phyloP scores from a whole-genome alignment of 1,284 basidiomycete species.

The Ustilago hordei region DNA sequence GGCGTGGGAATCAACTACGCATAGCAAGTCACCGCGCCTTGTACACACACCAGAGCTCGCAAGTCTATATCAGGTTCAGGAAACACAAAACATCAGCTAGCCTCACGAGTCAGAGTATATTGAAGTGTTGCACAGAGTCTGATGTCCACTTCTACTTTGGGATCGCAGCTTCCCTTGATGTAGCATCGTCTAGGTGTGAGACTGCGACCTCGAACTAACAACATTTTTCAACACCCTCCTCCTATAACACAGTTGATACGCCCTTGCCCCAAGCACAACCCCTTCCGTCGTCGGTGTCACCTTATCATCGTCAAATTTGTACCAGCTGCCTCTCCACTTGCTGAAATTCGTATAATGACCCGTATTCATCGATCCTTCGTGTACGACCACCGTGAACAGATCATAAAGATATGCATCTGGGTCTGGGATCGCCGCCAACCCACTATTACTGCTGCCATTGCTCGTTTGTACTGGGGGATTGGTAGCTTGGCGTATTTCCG shows the following conservation, averaged over 20 bases:
- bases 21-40: too few species aligned
- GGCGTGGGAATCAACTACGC: too few species aligned
- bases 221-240: constrained; percentile 58
- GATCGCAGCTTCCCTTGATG: not conserved
- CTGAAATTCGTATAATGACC: constrained; percentile 92
- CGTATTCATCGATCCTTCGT: constrained; percentile 89
- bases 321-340: constrained; percentile 82
- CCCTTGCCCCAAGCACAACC: constrained; percentile 52
- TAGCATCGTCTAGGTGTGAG: not conserved
- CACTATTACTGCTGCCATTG: constrained; percentile 11
- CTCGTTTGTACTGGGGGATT: not conserved
- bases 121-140: not conserved
- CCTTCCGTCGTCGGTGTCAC: constrained; percentile 45
- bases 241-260: constrained; percentile 66
- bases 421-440: constrained; percentile 31
- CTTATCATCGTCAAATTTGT: constrained; percentile 94
- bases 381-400: constrained; percentile 91
- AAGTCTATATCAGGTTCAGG: too few species aligned
- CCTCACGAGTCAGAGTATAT: not conserved
- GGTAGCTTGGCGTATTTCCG: constrained; percentile 50
- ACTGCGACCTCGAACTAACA: constrained; percentile 1
- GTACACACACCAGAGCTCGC: too few species aligned
- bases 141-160: not conserved
- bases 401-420: constrained; percentile 77
- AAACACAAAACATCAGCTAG: too few species aligned